Percentiles rank a stretch among this genome's conserved stretches.
phyloP scores from a whole-genome alignment of 1,284 basidiomycete genomes.

The Trichosporon sp. region DNA sequence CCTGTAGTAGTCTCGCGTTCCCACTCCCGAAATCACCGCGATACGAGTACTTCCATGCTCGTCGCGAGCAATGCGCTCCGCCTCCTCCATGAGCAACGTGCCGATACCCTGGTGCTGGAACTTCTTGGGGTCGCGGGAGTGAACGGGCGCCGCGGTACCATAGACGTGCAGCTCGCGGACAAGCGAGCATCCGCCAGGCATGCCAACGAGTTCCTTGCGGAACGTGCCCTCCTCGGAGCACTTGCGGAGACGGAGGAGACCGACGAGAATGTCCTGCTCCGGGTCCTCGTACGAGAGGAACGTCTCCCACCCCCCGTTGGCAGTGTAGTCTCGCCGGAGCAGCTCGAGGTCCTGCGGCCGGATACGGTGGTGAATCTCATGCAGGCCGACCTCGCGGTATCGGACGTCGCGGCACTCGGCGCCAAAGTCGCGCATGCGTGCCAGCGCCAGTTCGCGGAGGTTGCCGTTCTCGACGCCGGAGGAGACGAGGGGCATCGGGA shows the following conservation, averaged over 20 bases:
- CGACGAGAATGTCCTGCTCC: slow-evolving; percentile 91
- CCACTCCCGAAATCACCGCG: slow-evolving; percentile 93
- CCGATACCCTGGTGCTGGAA: slow-evolving; percentile 99
- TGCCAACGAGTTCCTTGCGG: slow-evolving; percentile 79
- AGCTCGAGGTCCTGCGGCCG: slow-evolving; percentile 94
- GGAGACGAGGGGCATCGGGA: slow-evolving; percentile 87
- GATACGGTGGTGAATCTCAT: slow-evolving; percentile 98
- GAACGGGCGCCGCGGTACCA: slow-evolving; percentile 94
- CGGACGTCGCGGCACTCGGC: slow-evolving; percentile 96
- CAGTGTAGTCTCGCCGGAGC: slow-evolving; percentile 91
- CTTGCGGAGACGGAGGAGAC: slow-evolving; percentile 84
- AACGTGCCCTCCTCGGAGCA: slow-evolving; percentile 96
- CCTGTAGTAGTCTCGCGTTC: slow-evolving; percentile 90
- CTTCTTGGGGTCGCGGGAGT: slow-evolving; percentile 94
- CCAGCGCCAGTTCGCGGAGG: slow-evolving; percentile 88
- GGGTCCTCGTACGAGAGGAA: slow-evolving; percentile 99
- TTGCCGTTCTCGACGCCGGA: slow-evolving; percentile 99
- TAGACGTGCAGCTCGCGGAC: slow-evolving; percentile 98
- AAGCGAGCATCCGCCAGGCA: slow-evolving; percentile 78
- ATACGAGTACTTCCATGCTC: slow-evolving; percentile 82
- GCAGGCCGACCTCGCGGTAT: slow-evolving; percentile 97
- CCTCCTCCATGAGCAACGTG: slow-evolving; percentile 97
- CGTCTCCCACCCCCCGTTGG: slow-evolving; percentile 98
- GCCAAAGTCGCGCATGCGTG: slow-evolving; percentile 98
- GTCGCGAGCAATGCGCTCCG: slow-evolving; percentile 94